Conservation (phyloP, 1,284 basidiomycete genomes). For the Tilletia caries region DNA sequence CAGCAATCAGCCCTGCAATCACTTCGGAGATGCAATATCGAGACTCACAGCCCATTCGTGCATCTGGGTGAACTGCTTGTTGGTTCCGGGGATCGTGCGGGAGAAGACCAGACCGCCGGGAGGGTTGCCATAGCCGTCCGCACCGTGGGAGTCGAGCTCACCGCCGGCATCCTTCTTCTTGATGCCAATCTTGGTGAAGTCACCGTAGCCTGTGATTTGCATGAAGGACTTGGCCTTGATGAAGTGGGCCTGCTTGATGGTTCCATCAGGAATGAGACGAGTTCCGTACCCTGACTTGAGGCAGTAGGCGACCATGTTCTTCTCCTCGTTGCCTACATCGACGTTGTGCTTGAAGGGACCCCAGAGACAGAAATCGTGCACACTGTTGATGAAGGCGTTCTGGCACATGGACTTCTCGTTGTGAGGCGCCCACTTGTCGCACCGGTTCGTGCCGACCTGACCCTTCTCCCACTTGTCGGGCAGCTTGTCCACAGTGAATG, state of each 20-base stretch:
- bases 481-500: slow-evolving; percentile 33
- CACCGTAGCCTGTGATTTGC: slow-evolving; percentile 58
- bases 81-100: slow-evolving; percentile 25
- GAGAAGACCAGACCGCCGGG: slow-evolving; percentile 44
- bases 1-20: no score
- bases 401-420: slow-evolving; percentile 37
- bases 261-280: slow-evolving; percentile 70
- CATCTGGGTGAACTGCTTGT: slow-evolving; percentile 44
- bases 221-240: slow-evolving; percentile 67
- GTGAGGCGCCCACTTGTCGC: slow-evolving; percentile 37
- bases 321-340: slow-evolving; percentile 54
- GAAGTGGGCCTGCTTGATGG: slow-evolving; percentile 70
- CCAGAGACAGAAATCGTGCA: slow-evolving; percentile 47
- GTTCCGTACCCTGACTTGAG: slow-evolving; percentile 59
- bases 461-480: slow-evolving; percentile 46
- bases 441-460: slow-evolving; percentile 45
- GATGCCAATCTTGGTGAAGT: slow-evolving; percentile 54
- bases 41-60: slow-evolving; percentile 50
- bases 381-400: slow-evolving; percentile 48
- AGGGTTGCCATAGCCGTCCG: slow-evolving; percentile 43
- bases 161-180: slow-evolving; percentile 49
- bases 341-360: slow-evolving; percentile 29
- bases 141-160: slow-evolving; percentile 54
- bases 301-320: slow-evolving; percentile 69
- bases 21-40: no score